Evolutionary conservation across 1,284 basidiomycete species (phyloP), one percentile per base, ranked within the genome.

Genomic region (Fomitiporia mediterranea): DNA sequence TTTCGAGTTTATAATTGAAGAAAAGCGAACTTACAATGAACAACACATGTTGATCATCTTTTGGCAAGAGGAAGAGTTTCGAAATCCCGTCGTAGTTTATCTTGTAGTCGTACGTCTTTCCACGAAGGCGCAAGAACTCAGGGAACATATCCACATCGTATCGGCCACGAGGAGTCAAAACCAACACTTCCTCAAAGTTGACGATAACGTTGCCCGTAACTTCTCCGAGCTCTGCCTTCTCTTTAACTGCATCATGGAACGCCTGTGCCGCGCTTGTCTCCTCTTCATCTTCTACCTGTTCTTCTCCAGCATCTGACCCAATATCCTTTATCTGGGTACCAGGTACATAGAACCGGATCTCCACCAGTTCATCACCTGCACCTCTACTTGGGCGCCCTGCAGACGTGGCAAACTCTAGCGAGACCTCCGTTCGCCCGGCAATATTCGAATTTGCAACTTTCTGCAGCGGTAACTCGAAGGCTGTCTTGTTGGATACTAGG

Each of bases 81-180:
- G 91, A 88, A 64, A 99, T 94, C 61, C 89, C 92, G 40, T 82
- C 81, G 72, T 96, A 98, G 27, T 93, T 80, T 57, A 99, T 92
- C 73, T 98, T 97, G 81, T 99, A 99, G 73, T 99, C 97, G 74
- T 99, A 99, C 2, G 94, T 98, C 75, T 98, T 98, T 59, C 97
- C 97, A 39, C 95, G 88, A 30, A 99, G 75, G 40, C 97, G 87
- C 65, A 99, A 72, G 73, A 96, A 98, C 47, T 93, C 90, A 39
- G 86, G 84, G 78, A 94, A 98, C 86, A 99, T 95, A 73, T 99
- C 97, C 70, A 99, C 88, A 65, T 98, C 95, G 72, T 96, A 98
- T 58, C 94, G 87, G 56, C 96, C 96, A 78, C 94, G 83, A 21
- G 97, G 97, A 0, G 97, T 99, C 53, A 96, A 80, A 4, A 99